phyloP scores from a whole-genome alignment of 2,329 filamentous ascomycete species.

The Dactylellina cionopaga region DNA sequence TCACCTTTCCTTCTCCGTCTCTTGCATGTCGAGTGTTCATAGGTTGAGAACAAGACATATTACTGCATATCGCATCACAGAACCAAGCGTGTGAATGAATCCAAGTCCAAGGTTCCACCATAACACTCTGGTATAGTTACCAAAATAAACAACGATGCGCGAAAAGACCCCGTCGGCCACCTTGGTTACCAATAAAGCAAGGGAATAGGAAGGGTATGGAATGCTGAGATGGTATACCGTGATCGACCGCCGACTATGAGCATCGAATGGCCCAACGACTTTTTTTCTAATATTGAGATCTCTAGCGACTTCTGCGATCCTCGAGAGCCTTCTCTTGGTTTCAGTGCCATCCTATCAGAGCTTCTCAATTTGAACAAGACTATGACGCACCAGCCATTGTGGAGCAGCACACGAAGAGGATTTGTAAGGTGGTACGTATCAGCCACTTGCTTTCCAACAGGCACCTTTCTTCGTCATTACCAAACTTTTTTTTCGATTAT shows the following conservation, averaged over 20 bases:
- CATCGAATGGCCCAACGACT: too few relatives aligned
- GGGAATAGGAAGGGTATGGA: too few relatives aligned
- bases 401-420: constrained; percentile 18
- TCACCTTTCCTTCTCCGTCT: constrained; percentile 20
- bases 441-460: constrained; percentile 26
- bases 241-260: neutral
- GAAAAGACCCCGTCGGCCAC: neutral
- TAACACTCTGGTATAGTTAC: constrained; percentile 21
- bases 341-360: constrained; percentile 23
- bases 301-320: constrained; percentile 29
- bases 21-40: constrained; percentile 35
- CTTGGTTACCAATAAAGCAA: neutral
- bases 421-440: constrained; percentile 46
- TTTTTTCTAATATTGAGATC: constrained; percentile 11
- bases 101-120: constrained; percentile 21
- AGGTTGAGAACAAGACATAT: constrained; percentile 17
- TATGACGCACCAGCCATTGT: constrained; percentile 50
- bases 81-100: constrained; percentile 19
- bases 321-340: neutral
- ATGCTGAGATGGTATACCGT: neutral
- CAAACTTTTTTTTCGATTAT: neutral
- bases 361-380: constrained; percentile 1
- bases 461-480: neutral
- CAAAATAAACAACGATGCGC: constrained; percentile 37
- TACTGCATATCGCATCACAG: constrained; percentile 20